Evolutionary conservation across 495 filamentous ascomycete species (phyloP).

Genomic region (Geoglossum glabrum): DNA sequence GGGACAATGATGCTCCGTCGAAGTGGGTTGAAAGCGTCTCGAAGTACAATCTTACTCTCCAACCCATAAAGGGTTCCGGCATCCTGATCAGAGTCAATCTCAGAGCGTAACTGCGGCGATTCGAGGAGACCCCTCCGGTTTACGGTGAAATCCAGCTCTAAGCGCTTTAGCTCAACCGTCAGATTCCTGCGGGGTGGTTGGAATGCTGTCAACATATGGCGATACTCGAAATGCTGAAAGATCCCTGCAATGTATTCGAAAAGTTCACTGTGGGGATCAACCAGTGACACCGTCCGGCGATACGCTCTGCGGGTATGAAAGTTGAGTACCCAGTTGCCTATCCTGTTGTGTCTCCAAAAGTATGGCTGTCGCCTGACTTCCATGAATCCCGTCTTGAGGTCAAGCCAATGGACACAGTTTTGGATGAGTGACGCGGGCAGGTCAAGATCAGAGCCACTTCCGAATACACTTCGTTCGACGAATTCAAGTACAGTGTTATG

Average conservation of each 20-base stretch:
- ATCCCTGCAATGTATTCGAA: not conserved
- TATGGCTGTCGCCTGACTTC: not conserved
- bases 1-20: slow-evolving; percentile 17
- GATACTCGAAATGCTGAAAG: slow-evolving; percentile 1
- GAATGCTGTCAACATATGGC: not conserved
- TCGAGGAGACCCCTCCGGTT: slow-evolving; percentile 11
- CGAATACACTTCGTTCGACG: slow-evolving; percentile 17
- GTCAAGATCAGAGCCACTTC: not conserved
- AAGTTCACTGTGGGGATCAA: not conserved
- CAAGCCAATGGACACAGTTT: slow-evolving; percentile 2
- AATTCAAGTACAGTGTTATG: slow-evolving; percentile 16
- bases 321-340: not conserved
- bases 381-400: not conserved
- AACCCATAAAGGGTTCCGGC: slow-evolving; percentile 32
- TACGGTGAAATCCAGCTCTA: slow-evolving; percentile 15
- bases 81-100: slow-evolving; percentile 17
- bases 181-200: not conserved
- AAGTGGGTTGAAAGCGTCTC: slow-evolving; percentile 14
- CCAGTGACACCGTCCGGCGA: not conserved
- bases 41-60: slow-evolving; percentile 25
- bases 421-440: not conserved
- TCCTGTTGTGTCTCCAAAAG: not conserved
- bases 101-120: slow-evolving; percentile 10
- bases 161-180: slow-evolving; percentile 12
- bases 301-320: not conserved